Evolutionary conservation across 2,329 filamentous ascomycete genomes (phyloP), one percentile per base, ranked within the genome.

Genomic region (Ceratocystis cubensis): DNA sequence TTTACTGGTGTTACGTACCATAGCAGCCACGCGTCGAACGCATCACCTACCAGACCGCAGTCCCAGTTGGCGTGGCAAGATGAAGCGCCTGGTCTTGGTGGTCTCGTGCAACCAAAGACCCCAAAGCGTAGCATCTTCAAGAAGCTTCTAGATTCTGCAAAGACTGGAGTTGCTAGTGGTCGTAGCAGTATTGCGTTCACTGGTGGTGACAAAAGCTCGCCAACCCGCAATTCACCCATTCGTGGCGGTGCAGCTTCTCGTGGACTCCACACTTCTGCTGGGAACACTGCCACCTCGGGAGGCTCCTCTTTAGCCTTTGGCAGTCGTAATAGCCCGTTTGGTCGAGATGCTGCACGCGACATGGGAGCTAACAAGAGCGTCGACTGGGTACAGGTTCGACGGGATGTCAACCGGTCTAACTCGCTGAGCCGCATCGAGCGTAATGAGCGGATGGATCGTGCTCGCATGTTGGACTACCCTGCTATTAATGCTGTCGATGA

Each of bases 321-420:
- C 53, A 75, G 71, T 57, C 64, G 66, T 3, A 70, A 73, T 10
- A 73, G 73, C 30, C 71, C 75, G 67, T 68, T 68, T 44, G 76
- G 73, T 65, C 78, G 79, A 59, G 83, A 85, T 69, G 77, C 81
- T 3, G 82, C 85, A 15, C 82, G 83, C 66, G 91, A 95, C 20
- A 88, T 88, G 82, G 90, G 88, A 1, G 82, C 78, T 46, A 71
- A 78, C 22, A 78, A 78, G 10, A 78, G 80, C 1, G 82, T 89
- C 15, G 93, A 97, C 74, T 99, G 94, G 92, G 91, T 99, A n/a
- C 92, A 97, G 74, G 91, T 97, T 25, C 88, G 94, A 45, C 85
- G 94, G 59, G 95, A 99, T 75, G 88, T 99, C 61, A 97, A 99
- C 75, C 84, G 94, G 45, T 96, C 93, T 2, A 97, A 96, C 73